A percentile compares a stretch with the other conserved stretches of the same genome.
Evolutionary conservation across 129 eudicot genomes (phyloP).

Genomic region (Dittrichia graveolens): DNA sequence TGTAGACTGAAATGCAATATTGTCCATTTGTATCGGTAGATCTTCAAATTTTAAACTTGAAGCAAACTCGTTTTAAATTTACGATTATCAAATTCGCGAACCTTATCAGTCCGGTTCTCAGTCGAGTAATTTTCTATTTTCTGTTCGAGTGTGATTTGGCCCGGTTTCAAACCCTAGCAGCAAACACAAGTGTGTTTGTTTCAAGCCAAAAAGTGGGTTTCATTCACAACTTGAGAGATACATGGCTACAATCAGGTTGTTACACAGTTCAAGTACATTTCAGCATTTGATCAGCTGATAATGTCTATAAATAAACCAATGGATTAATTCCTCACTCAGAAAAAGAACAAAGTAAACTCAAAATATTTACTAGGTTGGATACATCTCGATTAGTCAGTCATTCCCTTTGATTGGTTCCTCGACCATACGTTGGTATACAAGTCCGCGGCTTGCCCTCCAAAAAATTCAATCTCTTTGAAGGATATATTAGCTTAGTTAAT

Average conservation of each 20-base stretch:
- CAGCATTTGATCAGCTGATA: conserved; percentile 32
- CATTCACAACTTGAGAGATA: conserved; percentile 24
- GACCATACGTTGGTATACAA: conserved; percentile 31
- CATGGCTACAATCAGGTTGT: conserved; percentile 40
- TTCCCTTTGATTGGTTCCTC: conserved; percentile 30
- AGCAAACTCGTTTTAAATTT: too few relatives aligned
- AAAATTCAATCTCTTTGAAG: conserved; percentile 36
- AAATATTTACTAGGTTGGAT: conserved; percentile 36
- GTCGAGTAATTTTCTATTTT: too few relatives aligned
- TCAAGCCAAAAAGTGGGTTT: conserved; percentile 27
- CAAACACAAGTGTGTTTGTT: background rate
- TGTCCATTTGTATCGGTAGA: too few relatives aligned
- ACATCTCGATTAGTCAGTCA: conserved; percentile 34
- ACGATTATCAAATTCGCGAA: too few relatives aligned
- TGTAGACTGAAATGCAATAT: too few relatives aligned
- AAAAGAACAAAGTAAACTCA: conserved; percentile 16
- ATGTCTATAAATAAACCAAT: conserved; percentile 35
- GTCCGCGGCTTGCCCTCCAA: conserved; percentile 34
- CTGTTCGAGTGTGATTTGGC: too few relatives aligned
- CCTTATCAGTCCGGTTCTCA: too few relatives aligned
- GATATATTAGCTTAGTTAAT: conserved; percentile 34
- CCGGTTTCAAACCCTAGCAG: too few relatives aligned
- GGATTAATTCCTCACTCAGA: conserved; percentile 40
- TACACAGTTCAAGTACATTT: conserved; percentile 40
- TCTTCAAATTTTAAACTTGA: too few relatives aligned